These are phyloP conservation scores for Glycyrrhiza uralensis DNA, from an alignment of 306 rosid species.

Conservation along the genomic window DNA sequence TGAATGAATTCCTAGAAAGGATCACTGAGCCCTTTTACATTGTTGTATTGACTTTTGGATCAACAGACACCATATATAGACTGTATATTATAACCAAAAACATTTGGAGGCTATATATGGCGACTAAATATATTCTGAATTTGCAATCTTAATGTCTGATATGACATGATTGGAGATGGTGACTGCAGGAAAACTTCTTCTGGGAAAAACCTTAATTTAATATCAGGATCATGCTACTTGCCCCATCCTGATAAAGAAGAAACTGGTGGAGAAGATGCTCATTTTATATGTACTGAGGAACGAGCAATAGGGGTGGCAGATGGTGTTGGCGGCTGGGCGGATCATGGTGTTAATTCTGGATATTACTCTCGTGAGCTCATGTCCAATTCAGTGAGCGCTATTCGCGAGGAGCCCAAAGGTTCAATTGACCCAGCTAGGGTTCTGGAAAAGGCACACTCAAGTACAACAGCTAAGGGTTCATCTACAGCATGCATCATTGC, in stretches of 20 bases:
- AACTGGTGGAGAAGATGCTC: slow-evolving; percentile 99
- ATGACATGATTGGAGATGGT: slow-evolving; percentile 25
- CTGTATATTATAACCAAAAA: slow-evolving; percentile 1
- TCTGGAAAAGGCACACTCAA: slow-evolving; percentile 89
- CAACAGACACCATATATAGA: not conserved
- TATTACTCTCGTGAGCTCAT: slow-evolving; percentile 88
- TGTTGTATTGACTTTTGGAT: not conserved
- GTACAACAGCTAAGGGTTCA: slow-evolving; percentile 87
- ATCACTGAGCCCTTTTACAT: not conserved
- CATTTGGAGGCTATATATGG: not conserved
- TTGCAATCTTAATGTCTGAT: slow-evolving; percentile 16
- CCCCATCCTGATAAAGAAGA: slow-evolving; percentile 99
- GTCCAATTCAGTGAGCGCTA: slow-evolving; percentile 79
- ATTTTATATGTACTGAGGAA: slow-evolving; percentile 88
- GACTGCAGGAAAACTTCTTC: slow-evolving; percentile 58
- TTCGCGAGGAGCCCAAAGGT: slow-evolving; percentile 95
- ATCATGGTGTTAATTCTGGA: slow-evolving; percentile 84
- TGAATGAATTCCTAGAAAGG: not conserved
- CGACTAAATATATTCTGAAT: not conserved
- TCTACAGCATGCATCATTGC: slow-evolving; percentile 97
- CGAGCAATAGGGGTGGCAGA: slow-evolving; percentile 97
- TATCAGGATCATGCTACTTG: slow-evolving; percentile 88
- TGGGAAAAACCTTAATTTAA: slow-evolving; percentile 62
- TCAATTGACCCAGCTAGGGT: slow-evolving; percentile 92
- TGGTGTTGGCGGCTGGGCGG: slow-evolving; percentile 99